These are phyloP conservation scores for Apiospora marii DNA, from an alignment of 2,329 filamentous ascomycete species.

Conservation along the genomic window DNA sequence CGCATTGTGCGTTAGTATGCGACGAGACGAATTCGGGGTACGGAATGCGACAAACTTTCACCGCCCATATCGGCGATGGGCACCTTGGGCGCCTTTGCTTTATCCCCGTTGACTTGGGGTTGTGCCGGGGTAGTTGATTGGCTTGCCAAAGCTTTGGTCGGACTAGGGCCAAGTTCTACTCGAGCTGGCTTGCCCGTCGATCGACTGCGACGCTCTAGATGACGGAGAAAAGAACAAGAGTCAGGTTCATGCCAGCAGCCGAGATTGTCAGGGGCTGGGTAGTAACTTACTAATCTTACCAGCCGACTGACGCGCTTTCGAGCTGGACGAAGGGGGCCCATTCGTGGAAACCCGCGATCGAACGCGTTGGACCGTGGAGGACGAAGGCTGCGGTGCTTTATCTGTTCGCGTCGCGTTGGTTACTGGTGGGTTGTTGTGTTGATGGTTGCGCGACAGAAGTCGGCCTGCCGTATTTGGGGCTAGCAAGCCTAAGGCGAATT, in stretches of 20 bases:
- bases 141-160: slow-evolving; percentile 16
- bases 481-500: slow-evolving; percentile 1
- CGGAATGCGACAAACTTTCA: neutral
- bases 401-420: slow-evolving; percentile 31
- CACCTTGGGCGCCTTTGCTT: slow-evolving; percentile 29
- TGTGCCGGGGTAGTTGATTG: neutral
- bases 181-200: slow-evolving; percentile 27
- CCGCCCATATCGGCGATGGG: slow-evolving; percentile 41
- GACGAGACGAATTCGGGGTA: neutral
- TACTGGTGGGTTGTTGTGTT: slow-evolving; percentile 15
- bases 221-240: neutral
- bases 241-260: neutral
- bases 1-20: slow-evolving; percentile 4
- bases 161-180: neutral
- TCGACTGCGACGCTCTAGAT: slow-evolving; percentile 36
- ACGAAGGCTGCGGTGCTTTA: slow-evolving; percentile 30
- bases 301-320: slow-evolving; percentile 31
- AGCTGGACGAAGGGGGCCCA: slow-evolving; percentile 32
- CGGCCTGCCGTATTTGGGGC: neutral
- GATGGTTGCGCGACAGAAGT: slow-evolving; percentile 13
- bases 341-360: slow-evolving; percentile 37
- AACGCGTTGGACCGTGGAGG: slow-evolving; percentile 32
- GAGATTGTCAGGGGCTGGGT: neutral
- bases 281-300: slow-evolving; percentile 32
- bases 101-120: slow-evolving; percentile 24